Evolutionary conservation across 1,139 yeast species (phyloP).

Genomic region (Hemisphaericaspora subhashii): DNA sequence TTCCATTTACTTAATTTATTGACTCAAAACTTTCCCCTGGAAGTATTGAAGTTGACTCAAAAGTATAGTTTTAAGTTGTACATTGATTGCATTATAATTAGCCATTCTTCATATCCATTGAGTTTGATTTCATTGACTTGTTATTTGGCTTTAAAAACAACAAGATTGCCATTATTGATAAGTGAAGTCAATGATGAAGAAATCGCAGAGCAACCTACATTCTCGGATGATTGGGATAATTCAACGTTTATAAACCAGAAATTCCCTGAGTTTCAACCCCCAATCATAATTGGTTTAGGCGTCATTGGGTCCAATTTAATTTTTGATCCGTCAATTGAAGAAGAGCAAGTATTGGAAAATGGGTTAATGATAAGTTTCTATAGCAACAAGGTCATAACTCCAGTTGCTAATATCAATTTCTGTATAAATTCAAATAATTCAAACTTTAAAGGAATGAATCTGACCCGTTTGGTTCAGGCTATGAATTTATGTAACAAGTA

Average conservation of each 20-base stretch:
- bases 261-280: slow-evolving; percentile 54
- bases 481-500: slow-evolving; percentile 34
- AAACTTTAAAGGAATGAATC: slow-evolving; percentile 42
- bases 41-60: slow-evolving; percentile 60
- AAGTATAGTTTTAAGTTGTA: slow-evolving; percentile 73
- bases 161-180: slow-evolving; percentile 70
- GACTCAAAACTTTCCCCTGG: slow-evolving; percentile 47
- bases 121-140: slow-evolving; percentile 75
- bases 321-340: slow-evolving; percentile 83
- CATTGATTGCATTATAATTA: slow-evolving; percentile 77
- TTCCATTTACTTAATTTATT: slow-evolving; percentile 51
- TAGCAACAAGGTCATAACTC: slow-evolving; percentile 61
- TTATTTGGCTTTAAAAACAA: slow-evolving; percentile 77
- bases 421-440: slow-evolving; percentile 42
- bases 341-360: slow-evolving; percentile 82
- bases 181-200: slow-evolving; percentile 59
- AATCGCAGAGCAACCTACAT: slow-evolving; percentile 85
- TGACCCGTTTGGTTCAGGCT: slow-evolving; percentile 26
- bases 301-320: slow-evolving; percentile 65
- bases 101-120: slow-evolving; percentile 68
- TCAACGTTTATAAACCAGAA: slow-evolving; percentile 46
- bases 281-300: slow-evolving; percentile 74
- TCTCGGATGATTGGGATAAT: slow-evolving; percentile 81
- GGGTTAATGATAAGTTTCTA: slow-evolving; percentile 75
- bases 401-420: slow-evolving; percentile 58